Conservation (phyloP, 2,329 filamentous ascomycete genomes). For the Aspergillus novoparasiticus region DNA sequence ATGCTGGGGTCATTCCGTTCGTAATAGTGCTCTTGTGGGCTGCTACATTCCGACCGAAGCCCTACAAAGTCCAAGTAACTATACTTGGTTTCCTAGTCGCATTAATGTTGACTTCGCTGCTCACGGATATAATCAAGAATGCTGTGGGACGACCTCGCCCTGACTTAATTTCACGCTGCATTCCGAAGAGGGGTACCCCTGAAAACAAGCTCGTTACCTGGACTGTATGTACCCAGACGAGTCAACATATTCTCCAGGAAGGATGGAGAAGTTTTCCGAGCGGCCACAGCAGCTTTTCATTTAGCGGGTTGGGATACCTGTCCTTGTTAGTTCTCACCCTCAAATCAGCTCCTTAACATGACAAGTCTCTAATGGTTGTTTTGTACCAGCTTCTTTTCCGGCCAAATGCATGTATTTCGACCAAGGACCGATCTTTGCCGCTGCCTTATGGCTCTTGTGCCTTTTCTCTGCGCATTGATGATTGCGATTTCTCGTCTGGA, state of each 20-base stretch:
- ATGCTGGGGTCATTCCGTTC: slow-evolving; percentile 73
- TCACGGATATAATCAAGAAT: slow-evolving; percentile 92
- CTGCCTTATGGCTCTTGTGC: slow-evolving; percentile 57
- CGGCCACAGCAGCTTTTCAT: slow-evolving; percentile 64
- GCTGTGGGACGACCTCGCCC: slow-evolving; percentile 80
- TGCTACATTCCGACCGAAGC: slow-evolving; percentile 59
- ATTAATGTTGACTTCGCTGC: slow-evolving; percentile 73
- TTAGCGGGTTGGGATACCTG: slow-evolving; percentile 63
- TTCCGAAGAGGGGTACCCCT: slow-evolving; percentile 64
- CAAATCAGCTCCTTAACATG: no score
- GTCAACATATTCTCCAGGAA: slow-evolving; percentile 61
- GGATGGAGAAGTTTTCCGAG: slow-evolving; percentile 68
- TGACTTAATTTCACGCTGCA: slow-evolving; percentile 85
- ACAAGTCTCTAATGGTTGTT: not conserved
- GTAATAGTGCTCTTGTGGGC: slow-evolving; percentile 68
- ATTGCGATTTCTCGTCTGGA: slow-evolving; percentile 65
- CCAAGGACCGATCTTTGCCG: slow-evolving; percentile 60
- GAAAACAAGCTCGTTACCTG: slow-evolving; percentile 55
- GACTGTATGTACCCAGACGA: slow-evolving; percentile 52
- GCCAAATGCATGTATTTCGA: slow-evolving; percentile 61
- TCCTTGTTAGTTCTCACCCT: slow-evolving; percentile 41
- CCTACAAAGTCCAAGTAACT: slow-evolving; percentile 83
- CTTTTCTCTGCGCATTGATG: slow-evolving; percentile 59
- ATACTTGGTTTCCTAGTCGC: slow-evolving; percentile 78
- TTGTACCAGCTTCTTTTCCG: slow-evolving; percentile 46